phyloP scores from a whole-genome alignment of 371 early-diverging fungal genomes.

The Saksenaea oblongispora region DNA sequence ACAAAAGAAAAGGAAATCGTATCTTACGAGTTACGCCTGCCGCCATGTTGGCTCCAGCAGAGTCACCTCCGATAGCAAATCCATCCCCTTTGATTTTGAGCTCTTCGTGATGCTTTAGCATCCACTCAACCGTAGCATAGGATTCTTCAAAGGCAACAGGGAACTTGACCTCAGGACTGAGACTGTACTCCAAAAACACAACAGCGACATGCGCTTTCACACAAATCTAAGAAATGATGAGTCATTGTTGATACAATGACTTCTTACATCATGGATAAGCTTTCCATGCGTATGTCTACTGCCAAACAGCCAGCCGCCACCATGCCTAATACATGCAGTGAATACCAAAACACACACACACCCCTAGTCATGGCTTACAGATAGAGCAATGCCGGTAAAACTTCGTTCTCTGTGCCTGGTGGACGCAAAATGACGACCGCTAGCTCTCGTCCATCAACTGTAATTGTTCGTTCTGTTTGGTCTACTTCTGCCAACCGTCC shows the following conservation, averaged over 20 bases:
- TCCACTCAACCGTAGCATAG: conserved; percentile 20
- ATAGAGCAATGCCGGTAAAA: conserved; percentile 19
- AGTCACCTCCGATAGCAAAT: conserved; percentile 23
- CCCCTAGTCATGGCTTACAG: conserved; percentile 15
- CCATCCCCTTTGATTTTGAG: conserved; percentile 13
- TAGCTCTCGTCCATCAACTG: neutral
- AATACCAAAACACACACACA: neutral
- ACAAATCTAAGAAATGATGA: conserved; percentile 8
- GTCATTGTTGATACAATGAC: too few relatives aligned
- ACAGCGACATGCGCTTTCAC: conserved; percentile 13
- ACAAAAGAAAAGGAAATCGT: neutral
- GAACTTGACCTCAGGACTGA: conserved; percentile 31
- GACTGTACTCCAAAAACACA: conserved; percentile 24
- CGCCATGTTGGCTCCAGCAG: conserved; percentile 23
- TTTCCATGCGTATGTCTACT: conserved; percentile 16
- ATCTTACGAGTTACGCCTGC: conserved; percentile 17
- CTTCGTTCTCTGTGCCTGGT: conserved; percentile 12
- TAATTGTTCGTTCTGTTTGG: neutral
- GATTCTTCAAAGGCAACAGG: conserved; percentile 32
- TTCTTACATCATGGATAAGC: conserved; percentile 17
- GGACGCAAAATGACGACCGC: conserved; percentile 13
- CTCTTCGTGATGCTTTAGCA: conserved; percentile 8
- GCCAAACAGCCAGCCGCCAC: conserved; percentile 20
- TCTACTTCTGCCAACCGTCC: neutral
- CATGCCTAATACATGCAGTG: neutral